A percentile compares a stretch with the other conserved stretches of the same genome.
These are phyloP conservation scores for Oldenlandia corymbosa DNA, from an alignment of 257 asterid species.

Conservation along the genomic window DNA sequence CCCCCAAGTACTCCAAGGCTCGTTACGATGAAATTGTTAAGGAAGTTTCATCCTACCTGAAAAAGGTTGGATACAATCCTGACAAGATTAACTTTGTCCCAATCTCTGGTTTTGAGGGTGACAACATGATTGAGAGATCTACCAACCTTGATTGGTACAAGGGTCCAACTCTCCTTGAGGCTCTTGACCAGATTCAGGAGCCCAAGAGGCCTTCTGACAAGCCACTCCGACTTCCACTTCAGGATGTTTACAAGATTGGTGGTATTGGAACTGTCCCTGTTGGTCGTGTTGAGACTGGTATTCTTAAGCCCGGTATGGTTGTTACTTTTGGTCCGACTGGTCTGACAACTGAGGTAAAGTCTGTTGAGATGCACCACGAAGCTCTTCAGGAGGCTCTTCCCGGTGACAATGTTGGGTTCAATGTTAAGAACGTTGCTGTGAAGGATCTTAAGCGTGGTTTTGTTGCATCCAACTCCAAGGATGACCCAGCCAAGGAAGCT, in stretches of 20 bases:
- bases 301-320: conserved; percentile 61
- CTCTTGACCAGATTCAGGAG: conserved; percentile 52
- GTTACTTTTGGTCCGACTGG: conserved; percentile 75
- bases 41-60: conserved; percentile 75
- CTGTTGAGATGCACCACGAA: conserved; percentile 84
- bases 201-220: conserved; percentile 87
- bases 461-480: conserved; percentile 80
- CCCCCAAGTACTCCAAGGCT: conserved; percentile 74
- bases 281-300: conserved; percentile 69
- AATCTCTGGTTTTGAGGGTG: conserved; percentile 69
- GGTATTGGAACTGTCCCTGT: conserved; percentile 87
- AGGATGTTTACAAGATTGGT: conserved; percentile 84
- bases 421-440: conserved; percentile 76
- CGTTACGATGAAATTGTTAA: conserved; percentile 69
- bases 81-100: conserved; percentile 67
- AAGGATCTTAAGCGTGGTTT: conserved; percentile 81
- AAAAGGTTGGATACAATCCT: conserved; percentile 81
- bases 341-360: conserved; percentile 73
- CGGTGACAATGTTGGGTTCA: conserved; percentile 81
- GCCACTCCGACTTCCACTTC: conserved; percentile 84
- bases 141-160: conserved; percentile 82
- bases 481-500: conserved; percentile 72
- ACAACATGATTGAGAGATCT: conserved; percentile 71
- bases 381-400: conserved; percentile 71
- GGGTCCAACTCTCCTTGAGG: conserved; percentile 84